Evolutionary conservation across 352 stramenopile genomes (phyloP), one percentile per base, ranked within the genome.

Genomic region (Pythium dissimile): DNA sequence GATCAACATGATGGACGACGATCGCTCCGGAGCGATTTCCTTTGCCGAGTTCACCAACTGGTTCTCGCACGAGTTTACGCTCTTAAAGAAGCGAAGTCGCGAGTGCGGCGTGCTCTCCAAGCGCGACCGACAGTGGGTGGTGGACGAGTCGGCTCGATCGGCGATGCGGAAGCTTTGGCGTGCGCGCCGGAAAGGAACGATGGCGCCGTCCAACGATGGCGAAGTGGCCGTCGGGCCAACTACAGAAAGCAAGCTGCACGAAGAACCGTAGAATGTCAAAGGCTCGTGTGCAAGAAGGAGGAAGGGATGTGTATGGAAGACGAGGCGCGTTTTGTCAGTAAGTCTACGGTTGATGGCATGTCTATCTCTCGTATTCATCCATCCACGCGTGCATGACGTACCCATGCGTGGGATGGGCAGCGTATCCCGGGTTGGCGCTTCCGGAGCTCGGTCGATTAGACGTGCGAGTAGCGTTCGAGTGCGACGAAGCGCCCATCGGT

Each of bases 1-100:
- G 9, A 72, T 91, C 16, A 71, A 71, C 12, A 93, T 93, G 83
- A 93, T 93, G 75, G 83, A 93, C 64, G 80, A 66, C 39, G 83
- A 93, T 42, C 62, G 59, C 8, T 91, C 83, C 0, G 80, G 79
- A 0, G 68, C 62, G 6, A 84, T 93, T 21, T 89, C 80, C 23
- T 73, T 90, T 23, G 30, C 44, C 13, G 80, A 93, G 35, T 93
- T 93, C 39, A 72, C 72, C 10, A 62, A 57, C 3, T 93, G 84
- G 80, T 87, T 88, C 45, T 43, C 60, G 6, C 71, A 88, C 61
- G 84, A 93, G 51, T 80, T 76, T 26, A 51, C 69, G 6, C 39
- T 77, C 10, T 53, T 93, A 26, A 73, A 75, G 18, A 71, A 71
- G 32, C 70, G 84, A 24, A 76, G 66, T 13, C 64, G 56, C 0